Evolutionary conservation across 225 moss, liverwort and hornwort genomes (phyloP).

Genomic region (Straminergon stramineum): DNA sequence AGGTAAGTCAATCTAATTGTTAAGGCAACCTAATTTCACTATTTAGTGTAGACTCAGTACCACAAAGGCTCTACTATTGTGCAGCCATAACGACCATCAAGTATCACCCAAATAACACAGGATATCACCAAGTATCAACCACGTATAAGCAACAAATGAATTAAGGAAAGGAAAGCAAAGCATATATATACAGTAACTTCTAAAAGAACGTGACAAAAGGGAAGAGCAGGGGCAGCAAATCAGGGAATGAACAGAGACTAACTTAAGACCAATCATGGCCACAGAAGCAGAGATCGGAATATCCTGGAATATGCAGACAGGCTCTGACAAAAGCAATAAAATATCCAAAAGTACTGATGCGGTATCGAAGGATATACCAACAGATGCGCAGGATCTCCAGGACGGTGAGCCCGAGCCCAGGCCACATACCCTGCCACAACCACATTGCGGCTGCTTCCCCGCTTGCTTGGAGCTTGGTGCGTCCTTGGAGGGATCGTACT

Average conservation of each 20-base stretch:
- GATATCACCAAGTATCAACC: background rate
- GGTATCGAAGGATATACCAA: slow-evolving; percentile 12
- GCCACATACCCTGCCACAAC: background rate
- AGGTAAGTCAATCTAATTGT: too few relatives aligned
- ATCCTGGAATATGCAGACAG: slow-evolving; percentile 12
- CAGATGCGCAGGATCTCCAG: background rate
- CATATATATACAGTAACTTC: background rate
- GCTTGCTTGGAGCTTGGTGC: too few relatives aligned
- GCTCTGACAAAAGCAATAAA: background rate
- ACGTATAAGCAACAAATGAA: too few relatives aligned
- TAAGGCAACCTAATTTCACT: too few relatives aligned
- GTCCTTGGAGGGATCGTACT: background rate
- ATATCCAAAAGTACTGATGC: background rate
- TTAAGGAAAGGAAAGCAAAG: background rate
- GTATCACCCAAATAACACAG: background rate
- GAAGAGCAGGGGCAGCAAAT: background rate
- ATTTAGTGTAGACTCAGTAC: background rate
- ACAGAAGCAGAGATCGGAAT: background rate
- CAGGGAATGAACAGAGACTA: background rate
- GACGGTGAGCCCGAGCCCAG: background rate
- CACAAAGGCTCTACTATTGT: background rate
- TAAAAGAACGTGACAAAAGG: background rate
- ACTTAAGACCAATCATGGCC: slow-evolving; percentile 6
- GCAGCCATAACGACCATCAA: background rate
- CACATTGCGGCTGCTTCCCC: background rate